Evolutionary conservation across 352 stramenopile genomes (phyloP), one percentile per base, ranked within the genome.

Genomic region (Pythium angustatum): DNA sequence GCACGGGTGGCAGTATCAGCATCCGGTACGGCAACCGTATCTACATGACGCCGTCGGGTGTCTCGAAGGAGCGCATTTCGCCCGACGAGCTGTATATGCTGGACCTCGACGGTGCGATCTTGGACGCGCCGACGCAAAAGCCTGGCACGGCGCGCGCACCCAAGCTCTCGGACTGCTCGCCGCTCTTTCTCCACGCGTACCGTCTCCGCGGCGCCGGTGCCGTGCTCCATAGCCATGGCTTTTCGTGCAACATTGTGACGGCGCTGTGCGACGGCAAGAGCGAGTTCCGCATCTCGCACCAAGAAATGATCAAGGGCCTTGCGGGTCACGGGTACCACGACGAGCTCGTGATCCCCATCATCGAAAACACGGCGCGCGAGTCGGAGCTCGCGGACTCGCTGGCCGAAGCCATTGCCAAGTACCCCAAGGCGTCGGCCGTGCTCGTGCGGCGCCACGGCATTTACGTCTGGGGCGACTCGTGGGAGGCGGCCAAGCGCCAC

Each of bases 281-380:
- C 31, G 83, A 93, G 47, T 92, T 98, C 62, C 83, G 85, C 60
- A 90, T 98, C 36, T 98, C 96, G 21, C 93, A 98, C 71, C 86
- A 98, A 62, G 96, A 99, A 78, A 99, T 99, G 96, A 93, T 98
- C 65, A 99, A 99, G 79, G 96, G 96, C 3, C 89, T 98, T 21
- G 88, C 87, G 1, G 87, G 93, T 56, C 88, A 97, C 65, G 88
- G 88, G 2, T 98, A 96, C 73, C 73, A 96, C 66, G 88, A 96
- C 64, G 79, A 95, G n/a, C 72, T 98, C 36, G 88, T 98, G 44
- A 83, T 99, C 49, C 96, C 96, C 15, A 97, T 99, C 66, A 98
- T 99, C 52, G 93, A 98, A 59, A 99, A 99, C 81, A 96, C 90
- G 36, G 90, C 94, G 0, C 88, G 87, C 21, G 96, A 99, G 73